A percentile compares a stretch with the other conserved stretches of the same genome.
Evolutionary conservation across 78 protist genomes (phyloP).

Genomic region (Dictyostelium capitatum): DNA sequence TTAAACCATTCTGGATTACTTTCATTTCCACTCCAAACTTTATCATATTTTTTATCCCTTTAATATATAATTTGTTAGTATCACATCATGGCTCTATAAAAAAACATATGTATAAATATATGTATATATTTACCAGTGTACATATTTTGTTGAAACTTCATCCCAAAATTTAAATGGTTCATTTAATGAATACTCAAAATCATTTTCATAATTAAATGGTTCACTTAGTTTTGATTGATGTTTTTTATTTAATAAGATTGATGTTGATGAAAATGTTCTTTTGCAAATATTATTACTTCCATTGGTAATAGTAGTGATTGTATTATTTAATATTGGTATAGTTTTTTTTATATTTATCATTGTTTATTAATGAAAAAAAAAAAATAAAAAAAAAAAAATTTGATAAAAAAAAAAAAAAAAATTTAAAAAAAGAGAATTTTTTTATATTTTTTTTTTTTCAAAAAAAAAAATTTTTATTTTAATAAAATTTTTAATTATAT

Average conservation of each 20-base stretch:
- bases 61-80: not conserved
- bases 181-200: slow-evolving; percentile 6
- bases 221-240: slow-evolving; percentile 5
- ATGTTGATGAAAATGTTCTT: not conserved
- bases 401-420: no score
- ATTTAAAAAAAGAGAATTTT: no score
- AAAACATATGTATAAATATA: no score
- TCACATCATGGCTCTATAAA: no score
- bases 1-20: slow-evolving; percentile 26
- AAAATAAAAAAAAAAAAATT: no score
- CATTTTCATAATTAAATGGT: slow-evolving; percentile 45
- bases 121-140: not conserved
- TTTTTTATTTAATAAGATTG: not conserved
- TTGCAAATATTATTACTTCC: not conserved
- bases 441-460: no score
- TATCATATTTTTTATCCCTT: slow-evolving; percentile 42
- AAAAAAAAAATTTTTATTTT: no score
- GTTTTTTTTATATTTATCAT: not conserved
- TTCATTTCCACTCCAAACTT: slow-evolving; percentile 16
- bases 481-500: no score
- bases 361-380: not conserved
- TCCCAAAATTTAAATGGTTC: slow-evolving; percentile 40
- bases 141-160: slow-evolving; percentile 46
- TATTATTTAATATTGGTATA: not conserved
- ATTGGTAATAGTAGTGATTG: not conserved